These are phyloP conservation scores for Colletotrichum lini DNA, from an alignment of 2,329 filamentous ascomycete genomes.

Conservation along the genomic window DNA sequence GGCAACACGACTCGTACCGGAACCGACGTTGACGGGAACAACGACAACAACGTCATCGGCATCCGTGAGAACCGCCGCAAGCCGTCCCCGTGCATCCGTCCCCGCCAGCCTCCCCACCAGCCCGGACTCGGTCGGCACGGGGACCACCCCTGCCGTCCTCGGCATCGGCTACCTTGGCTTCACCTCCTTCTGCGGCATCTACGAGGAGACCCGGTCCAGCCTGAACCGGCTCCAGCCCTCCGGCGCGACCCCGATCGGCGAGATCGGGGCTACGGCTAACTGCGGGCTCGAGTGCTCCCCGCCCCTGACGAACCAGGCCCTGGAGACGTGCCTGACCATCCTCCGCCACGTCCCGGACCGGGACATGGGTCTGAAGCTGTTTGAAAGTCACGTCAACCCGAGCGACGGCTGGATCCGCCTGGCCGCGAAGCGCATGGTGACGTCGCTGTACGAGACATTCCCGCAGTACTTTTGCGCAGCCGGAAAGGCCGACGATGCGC, in stretches of 20 bases:
- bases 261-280: slow-evolving; percentile 27
- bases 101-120: slow-evolving; percentile 35
- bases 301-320: slow-evolving; percentile 38
- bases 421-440: slow-evolving; percentile 48
- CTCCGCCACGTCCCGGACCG: slow-evolving; percentile 54
- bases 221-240: slow-evolving; percentile 51
- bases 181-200: slow-evolving; percentile 59
- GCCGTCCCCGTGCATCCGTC: slow-evolving; percentile 25
- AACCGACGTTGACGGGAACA: not conserved
- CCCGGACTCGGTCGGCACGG: slow-evolving; percentile 31
- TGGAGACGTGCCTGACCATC: slow-evolving; percentile 56
- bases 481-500: slow-evolving; percentile 46
- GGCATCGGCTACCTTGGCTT: slow-evolving; percentile 60
- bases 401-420: slow-evolving; percentile 52
- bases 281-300: slow-evolving; percentile 33
- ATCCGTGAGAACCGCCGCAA: slow-evolving; percentile 31
- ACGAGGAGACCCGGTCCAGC: slow-evolving; percentile 58
- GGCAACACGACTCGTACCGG: not conserved
- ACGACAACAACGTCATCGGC: slow-evolving; percentile 13
- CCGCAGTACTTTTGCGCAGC: slow-evolving; percentile 41
- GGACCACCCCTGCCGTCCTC: slow-evolving; percentile 26
- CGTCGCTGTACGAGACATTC: slow-evolving; percentile 52
- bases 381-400: slow-evolving; percentile 43
- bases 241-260: slow-evolving; percentile 21
- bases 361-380: slow-evolving; percentile 44